Base-by-base conservation (phyloP, 2,329 filamentous ascomycete genomes). In the Colletotrichum acutatum region DNA sequence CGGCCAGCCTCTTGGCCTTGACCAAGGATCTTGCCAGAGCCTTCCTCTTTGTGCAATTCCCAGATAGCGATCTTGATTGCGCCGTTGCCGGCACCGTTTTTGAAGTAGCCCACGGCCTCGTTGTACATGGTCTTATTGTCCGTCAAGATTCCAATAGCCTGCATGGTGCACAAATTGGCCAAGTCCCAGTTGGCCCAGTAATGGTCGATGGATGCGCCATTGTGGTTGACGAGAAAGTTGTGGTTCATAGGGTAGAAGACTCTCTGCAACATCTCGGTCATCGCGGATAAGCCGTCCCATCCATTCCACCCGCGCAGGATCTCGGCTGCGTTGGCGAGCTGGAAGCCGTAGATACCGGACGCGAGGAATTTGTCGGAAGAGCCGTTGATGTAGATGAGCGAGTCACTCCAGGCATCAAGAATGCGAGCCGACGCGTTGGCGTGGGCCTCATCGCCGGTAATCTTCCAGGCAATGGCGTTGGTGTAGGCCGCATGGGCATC, bases 161-260 rank as follows among this genome's bases (percentile, higher is more conserved):
- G 76, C 32, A 84, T 77, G 1, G 81, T 80, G 3, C 82, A 82
- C 32, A 86, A 78, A 52, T 86, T 86, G 75, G 81, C 83, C 5
- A 85, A 76, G 68, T 86, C 85, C 85, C 85, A 87, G 66, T 85
- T 85, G 1, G 84, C 82, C 74, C 78, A 83, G 75, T 83, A 86
- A 63, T 84, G 81, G 56, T 82, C 76, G 22, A 75, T 73, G 1
- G 71, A 75, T 2, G 80, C 78, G 11, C 76, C 80, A 54, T 84
- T 83, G 68, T 86, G 83, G 8, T 78, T 71, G 8, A 78, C 63
- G 7, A 85, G 75, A 67, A 86, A 86, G 2, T 77, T 64, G 16
- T 78, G 75, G 74, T 84, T 86, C 76, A 82, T 79, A 1, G 80
- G 76, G 26, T 80, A 79, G 72, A 86, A 86, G 2, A 84, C 75